Conservation (phyloP, 208 protist species). For the Acanthamoeba culbertsoni region DNA sequence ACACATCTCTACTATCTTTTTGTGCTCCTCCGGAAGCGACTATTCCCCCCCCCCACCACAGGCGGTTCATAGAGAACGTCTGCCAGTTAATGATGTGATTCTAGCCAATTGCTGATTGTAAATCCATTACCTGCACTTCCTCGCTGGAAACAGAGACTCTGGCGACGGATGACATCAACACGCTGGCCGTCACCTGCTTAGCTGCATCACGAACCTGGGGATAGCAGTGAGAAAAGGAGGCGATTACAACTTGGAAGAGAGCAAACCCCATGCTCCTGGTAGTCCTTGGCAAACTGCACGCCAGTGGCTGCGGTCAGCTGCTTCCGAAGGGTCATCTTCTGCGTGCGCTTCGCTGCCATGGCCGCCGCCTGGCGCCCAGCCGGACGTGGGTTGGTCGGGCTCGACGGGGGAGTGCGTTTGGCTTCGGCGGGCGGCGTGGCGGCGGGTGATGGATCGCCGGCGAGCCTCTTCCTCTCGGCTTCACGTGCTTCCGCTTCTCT, state of each 20-base stretch:
- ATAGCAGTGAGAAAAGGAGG: neutral
- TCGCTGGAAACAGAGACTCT: neutral
- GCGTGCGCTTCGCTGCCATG: neutral
- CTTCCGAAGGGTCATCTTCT: neutral
- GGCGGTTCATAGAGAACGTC: neutral
- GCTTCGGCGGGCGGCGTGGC: neutral
- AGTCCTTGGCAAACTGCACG: constrained; percentile 33
- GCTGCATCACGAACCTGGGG: neutral
- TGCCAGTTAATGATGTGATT: neutral
- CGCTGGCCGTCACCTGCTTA: neutral
- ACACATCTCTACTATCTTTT: constrained; percentile 11
- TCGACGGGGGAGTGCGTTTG: neutral
- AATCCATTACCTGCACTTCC: neutral
- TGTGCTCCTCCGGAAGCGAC: constrained; percentile 35
- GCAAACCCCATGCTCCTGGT: neutral
- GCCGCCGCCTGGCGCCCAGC: neutral
- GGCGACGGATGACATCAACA: constrained; percentile 15
- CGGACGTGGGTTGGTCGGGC: neutral
- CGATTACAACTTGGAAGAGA: neutral
- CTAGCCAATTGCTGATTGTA: neutral
- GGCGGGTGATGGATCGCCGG: neutral
- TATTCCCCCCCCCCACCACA: neutral
- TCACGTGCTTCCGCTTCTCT: neutral
- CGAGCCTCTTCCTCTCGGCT: neutral
- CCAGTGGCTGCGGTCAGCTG: neutral